These are phyloP conservation scores for Penicillium pulvis DNA, from an alignment of 495 filamentous ascomycete species.

Conservation along the genomic window DNA sequence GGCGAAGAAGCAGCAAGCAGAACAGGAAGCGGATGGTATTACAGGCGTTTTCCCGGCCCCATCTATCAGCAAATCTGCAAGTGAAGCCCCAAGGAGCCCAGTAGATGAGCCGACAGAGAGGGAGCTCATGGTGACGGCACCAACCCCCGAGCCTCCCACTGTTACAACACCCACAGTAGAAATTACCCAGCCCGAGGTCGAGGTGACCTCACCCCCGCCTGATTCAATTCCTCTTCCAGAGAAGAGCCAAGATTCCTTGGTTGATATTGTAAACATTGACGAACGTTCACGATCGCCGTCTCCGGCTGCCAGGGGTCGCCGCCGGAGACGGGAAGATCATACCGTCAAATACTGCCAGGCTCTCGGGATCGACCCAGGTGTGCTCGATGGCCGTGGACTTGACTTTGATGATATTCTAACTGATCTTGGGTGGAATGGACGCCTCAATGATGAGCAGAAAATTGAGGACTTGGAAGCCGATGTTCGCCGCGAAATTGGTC, in stretches of 20 bases:
- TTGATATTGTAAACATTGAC: constrained; percentile 26
- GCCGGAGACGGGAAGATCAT: constrained; percentile 67
- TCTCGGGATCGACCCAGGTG: constrained; percentile 68
- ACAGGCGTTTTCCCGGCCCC: constrained; percentile 84
- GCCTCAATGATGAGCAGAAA: constrained; percentile 66
- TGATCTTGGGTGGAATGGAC: constrained; percentile 89
- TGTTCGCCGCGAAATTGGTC: constrained; percentile 82
- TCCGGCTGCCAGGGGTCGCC: constrained; percentile 46
- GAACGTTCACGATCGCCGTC: constrained; percentile 39
- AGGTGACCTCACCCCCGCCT: constrained; percentile 22
- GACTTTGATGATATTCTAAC: constrained; percentile 78
- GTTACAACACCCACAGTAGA: constrained; percentile 43
- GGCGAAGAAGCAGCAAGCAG: constrained; percentile 55
- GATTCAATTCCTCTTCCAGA: constrained; percentile 36
- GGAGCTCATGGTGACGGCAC: constrained; percentile 15
- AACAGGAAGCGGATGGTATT: constrained; percentile 75
- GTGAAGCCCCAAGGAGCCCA: constrained; percentile 28
- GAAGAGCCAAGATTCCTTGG: constrained; percentile 38
- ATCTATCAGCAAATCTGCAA: constrained; percentile 40
- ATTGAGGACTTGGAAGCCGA: constrained; percentile 83
- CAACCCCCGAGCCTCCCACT: constrained; percentile 7
- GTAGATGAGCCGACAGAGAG: constrained; percentile 19
- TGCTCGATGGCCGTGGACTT: constrained; percentile 68
- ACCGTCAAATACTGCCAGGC: constrained; percentile 77
- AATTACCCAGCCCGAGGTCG: constrained; percentile 35